phyloP scores from a whole-genome alignment of 495 filamentous ascomycete species.

The Staphylotrichum longicolle region DNA sequence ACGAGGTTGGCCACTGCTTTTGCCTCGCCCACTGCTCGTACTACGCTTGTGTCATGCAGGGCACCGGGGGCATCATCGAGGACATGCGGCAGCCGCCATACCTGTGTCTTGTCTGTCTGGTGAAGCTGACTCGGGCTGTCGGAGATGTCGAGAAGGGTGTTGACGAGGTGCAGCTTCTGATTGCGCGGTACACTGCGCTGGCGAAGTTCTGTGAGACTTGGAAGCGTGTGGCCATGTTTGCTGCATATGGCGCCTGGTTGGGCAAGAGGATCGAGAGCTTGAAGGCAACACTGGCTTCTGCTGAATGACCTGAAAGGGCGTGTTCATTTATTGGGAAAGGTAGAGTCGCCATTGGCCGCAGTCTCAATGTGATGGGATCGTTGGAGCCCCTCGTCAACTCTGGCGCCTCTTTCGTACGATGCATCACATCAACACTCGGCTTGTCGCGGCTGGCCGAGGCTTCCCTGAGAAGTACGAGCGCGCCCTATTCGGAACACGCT shows the following conservation, averaged over 20 bases:
- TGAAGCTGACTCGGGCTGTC: conserved; percentile 48
- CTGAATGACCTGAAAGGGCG: too few relatives aligned
- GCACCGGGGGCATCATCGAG: conserved; percentile 57
- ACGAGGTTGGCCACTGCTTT: conserved; percentile 68
- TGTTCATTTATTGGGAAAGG: too few relatives aligned
- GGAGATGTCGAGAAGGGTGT: conserved; percentile 9
- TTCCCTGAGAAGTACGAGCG: background rate
- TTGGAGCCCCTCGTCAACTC: too few relatives aligned
- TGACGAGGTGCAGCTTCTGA: conserved; percentile 28
- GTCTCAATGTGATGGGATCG: too few relatives aligned
- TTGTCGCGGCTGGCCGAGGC: conserved; percentile 14
- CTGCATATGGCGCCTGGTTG: conserved; percentile 43
- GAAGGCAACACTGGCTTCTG: background rate
- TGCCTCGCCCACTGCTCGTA: conserved; percentile 65
- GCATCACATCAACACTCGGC: conserved; percentile 8
- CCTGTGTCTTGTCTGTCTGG: conserved; percentile 61
- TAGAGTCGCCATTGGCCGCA: too few relatives aligned
- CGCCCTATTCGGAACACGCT: conserved; percentile 14
- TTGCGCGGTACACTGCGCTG: conserved; percentile 45
- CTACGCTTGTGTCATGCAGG: conserved; percentile 70
- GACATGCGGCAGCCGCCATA: conserved; percentile 66
- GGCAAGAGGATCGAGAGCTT: conserved; percentile 24
- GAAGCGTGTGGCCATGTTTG: conserved; percentile 41
- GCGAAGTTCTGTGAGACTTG: conserved; percentile 45
- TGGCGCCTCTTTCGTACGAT: too few relatives aligned